Evolutionary conservation across 495 filamentous ascomycete genomes (phyloP), one percentile per base, ranked within the genome.

Genomic region (Neurospora sublineolata): DNA sequence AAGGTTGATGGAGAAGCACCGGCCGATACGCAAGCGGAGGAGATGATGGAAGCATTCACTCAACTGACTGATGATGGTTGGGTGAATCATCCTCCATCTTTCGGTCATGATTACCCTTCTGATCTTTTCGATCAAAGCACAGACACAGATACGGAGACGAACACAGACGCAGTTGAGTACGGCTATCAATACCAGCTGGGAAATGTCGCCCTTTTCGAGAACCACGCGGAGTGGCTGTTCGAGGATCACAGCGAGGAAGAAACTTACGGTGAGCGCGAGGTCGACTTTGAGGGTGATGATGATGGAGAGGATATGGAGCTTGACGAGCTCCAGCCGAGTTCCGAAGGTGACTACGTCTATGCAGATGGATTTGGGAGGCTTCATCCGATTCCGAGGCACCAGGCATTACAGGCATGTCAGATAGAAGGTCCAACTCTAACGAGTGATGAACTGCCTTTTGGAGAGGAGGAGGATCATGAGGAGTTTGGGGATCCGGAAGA

Each of bases 261-360:
- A 20, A 4, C 44, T 4, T 64, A 30, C 27, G 14, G 14, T 3
- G 12, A 33, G 27, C 3, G 3, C 30, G 52, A 9, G 14, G 3
- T 64, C 27, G 7, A 18, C 9, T n/a, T 10, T 27, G 23, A 9
- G 14, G 33, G 33, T 6, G 7, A 14, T 12, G 40, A 36, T 6
- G 46, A 70, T 27, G 46, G 11, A 6, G 68, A 36, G 7, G 58
- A 18, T 40, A 40, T 37, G 67, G 14, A 44, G 60, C 20, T 41
- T 27, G 69, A 69, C 36, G 44, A 33, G 33, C 52, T 3, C 23
- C 14, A 74, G 72, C 30, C 52, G 52, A 64, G 52, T 33, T 76
- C 73, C 4, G 76, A 78, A 60, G 75, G 67, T n/a, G 75, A 74
- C 3, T 78, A 77, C 68, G 77, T 77, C 40, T 79, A 78, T 60